Base-by-base conservation (phyloP, 169 alveolate genomes). In the Theileria annulata region DNA sequence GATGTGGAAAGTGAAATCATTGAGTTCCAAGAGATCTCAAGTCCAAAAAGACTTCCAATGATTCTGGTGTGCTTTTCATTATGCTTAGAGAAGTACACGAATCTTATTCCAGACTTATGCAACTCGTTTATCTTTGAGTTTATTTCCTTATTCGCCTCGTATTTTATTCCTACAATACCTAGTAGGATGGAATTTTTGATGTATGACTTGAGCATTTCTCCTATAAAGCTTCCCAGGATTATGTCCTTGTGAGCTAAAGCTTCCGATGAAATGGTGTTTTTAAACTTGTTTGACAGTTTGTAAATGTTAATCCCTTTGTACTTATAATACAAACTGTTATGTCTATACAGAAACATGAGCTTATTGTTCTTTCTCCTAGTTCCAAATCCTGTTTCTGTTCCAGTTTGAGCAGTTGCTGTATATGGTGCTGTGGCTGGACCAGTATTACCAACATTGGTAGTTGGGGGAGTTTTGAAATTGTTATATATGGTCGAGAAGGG, bases 1-100 rank as follows among this genome's bases (percentile, higher is more conserved):
- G 90, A 83, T 51, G 79, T 59, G 13, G 86, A 75, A 62, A 92
- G 76, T 0, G 92, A 80, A 15, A 92, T 90, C 93, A 90, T 77
- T 9, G 94, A 85, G 80, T 92, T 92, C 95, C 95, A 92, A 19
- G 88, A 87, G 2, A 94, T 90, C 37, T 92, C 96, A 77, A 88
- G 74, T 17, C 96, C 96, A 30, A 92, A 74, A 25, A 71, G 81
- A 35, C 86, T 81, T 15, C 95, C 94, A 35, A 83, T 62, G 23
- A 79, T 84, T 27, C 93, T 67, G 28, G 95, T 90, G 21, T 72
- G 71, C 66, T 79, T 85, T 67, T 90, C 93, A 33, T 87, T 88
- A 30, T 83, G 85, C 21, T 81, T 85, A 42, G 93, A 85, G 87
- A 91, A 92, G 86, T 85, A 76, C 12, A 87, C 93, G 76, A 90